Evolutionary conservation across 1,284 basidiomycete genomes (phyloP), one percentile per base, ranked within the genome.

Genomic region (Austroboletus rostrupii): DNA sequence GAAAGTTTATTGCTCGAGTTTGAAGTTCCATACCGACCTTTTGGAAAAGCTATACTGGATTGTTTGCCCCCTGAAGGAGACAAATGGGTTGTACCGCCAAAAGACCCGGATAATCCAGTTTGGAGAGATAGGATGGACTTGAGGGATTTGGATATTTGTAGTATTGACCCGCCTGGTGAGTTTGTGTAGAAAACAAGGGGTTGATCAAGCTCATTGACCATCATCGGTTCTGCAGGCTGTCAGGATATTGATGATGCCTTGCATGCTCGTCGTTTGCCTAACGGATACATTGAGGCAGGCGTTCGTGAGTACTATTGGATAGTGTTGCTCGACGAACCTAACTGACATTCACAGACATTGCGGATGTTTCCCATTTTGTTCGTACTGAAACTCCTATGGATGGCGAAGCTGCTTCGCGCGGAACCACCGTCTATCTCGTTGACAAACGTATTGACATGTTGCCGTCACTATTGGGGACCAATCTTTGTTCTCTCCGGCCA

Each of bases 371-470:
- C 3, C 87, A 97, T 69, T 99, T 99, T 62, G 97, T 99, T 1
- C 84, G 82, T 48, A 78, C 94, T 3, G 92, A 96, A 64, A 99
- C 90, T 48, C 83, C 97, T 0, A 99, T 99, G 95, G 97, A 99
- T 61, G 85, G 76, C 33, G 97, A 99, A 69, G 97, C 97, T 16
- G 92, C 96, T 14, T 82, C 93, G 13, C 80, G 97, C 49, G 96
- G 97, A 12, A 99, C 96, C 1, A 99, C 97, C 0, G 97, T 99
- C 4, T 99, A 99, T 67, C 81, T 99, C 6, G 97, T 99, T 3
- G 97, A 99, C 75, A 97, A 96, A 71, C 88, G 97, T 35, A 96
- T 99, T 49, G 97, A 99, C 73, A 99, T 99, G 97, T 77, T 99
- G 47, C 97, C 97, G 0, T 78, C 88, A 16, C 75, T 99, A 10